Evolutionary conservation across 177 flowering plant genomes (phyloP).

Genomic region (Vitis hybrid): DNA sequence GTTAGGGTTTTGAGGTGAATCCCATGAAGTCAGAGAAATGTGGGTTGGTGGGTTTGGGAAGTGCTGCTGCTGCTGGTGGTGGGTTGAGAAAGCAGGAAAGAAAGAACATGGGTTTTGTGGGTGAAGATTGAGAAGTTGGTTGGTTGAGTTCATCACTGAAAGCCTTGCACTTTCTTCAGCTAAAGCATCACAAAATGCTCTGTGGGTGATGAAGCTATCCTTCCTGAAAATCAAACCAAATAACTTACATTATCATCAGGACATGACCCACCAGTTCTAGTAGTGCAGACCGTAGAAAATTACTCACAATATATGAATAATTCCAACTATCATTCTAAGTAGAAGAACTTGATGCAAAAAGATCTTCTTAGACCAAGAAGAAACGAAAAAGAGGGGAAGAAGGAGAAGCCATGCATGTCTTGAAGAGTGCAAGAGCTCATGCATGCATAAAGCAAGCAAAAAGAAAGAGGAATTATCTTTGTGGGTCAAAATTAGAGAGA

Average conservation of each 20-base stretch:
- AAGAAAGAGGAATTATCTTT: background rate
- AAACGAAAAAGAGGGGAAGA: background rate
- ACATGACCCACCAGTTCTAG: background rate
- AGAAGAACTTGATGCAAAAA: too few relatives aligned
- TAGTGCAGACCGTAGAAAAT: background rate
- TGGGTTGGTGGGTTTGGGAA: slow-evolving; percentile 19
- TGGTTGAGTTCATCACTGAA: slow-evolving; percentile 24
- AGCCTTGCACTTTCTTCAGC: slow-evolving; percentile 89
- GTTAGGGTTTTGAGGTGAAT: slow-evolving; percentile 42
- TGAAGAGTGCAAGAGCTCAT: background rate
- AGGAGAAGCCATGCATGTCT: background rate
- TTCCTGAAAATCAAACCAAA: slow-evolving; percentile 48
- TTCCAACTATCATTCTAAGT: too few relatives aligned
- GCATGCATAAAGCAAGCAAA: slow-evolving; percentile 16
- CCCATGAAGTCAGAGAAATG: slow-evolving; percentile 28
- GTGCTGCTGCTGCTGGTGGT: slow-evolving; percentile 4
- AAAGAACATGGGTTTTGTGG: slow-evolving; percentile 17
- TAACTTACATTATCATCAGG: background rate
- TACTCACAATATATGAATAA: background rate
- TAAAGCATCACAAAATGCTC: slow-evolving; percentile 90
- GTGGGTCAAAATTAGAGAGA: slow-evolving; percentile 15
- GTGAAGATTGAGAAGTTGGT: slow-evolving; percentile 6
- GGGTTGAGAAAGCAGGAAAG: slow-evolving; percentile 19
- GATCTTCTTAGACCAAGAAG: too few relatives aligned
- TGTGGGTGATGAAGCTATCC: slow-evolving; percentile 88